These are phyloP conservation scores for Ophiosphaerella korrae DNA, from an alignment of 2,329 filamentous ascomycete species.

Conservation along the genomic window DNA sequence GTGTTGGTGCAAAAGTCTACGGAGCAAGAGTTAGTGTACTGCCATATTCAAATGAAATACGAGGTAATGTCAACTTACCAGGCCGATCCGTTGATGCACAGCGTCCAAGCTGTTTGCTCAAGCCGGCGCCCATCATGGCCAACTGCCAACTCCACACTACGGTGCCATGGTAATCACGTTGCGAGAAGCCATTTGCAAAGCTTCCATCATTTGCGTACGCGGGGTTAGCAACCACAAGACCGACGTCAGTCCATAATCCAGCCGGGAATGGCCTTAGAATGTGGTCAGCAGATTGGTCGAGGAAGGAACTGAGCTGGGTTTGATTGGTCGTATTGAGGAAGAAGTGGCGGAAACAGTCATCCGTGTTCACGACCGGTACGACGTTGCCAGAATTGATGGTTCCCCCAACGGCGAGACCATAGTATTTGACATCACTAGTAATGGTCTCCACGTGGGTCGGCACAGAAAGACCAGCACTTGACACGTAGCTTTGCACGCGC, in stretches of 20 bases:
- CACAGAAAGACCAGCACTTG: constrained; percentile 51
- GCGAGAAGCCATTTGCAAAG: constrained; percentile 58
- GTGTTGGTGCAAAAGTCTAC: constrained; percentile 58
- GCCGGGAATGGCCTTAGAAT: constrained; percentile 64
- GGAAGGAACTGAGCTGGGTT: constrained; percentile 60
- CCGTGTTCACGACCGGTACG: constrained; percentile 65
- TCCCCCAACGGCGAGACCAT: constrained; percentile 63
- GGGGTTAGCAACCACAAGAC: constrained; percentile 66
- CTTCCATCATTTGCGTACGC: constrained; percentile 57
- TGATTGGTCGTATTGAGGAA: constrained; percentile 65
- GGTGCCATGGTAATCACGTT: constrained; percentile 66
- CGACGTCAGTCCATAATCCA: constrained; percentile 61
- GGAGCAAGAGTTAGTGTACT: background rate
- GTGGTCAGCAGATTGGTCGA: constrained; percentile 63
- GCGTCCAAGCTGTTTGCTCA: constrained; percentile 62
- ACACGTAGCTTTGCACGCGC: constrained; percentile 57
- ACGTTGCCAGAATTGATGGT: constrained; percentile 50
- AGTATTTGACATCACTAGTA: constrained; percentile 56
- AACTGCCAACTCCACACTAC: constrained; percentile 70
- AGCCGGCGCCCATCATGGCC: constrained; percentile 66
- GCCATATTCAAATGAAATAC: background rate
- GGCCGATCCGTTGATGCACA: constrained; percentile 46
- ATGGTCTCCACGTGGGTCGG: constrained; percentile 52
- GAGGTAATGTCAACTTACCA: constrained; percentile 3
- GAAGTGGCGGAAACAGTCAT: constrained; percentile 68